Percentiles rank a stretch among this genome's conserved stretches.
These are phyloP conservation scores for Candida sithepensis DNA, from an alignment of 805 yeast genomes.

Conservation along the genomic window DNA sequence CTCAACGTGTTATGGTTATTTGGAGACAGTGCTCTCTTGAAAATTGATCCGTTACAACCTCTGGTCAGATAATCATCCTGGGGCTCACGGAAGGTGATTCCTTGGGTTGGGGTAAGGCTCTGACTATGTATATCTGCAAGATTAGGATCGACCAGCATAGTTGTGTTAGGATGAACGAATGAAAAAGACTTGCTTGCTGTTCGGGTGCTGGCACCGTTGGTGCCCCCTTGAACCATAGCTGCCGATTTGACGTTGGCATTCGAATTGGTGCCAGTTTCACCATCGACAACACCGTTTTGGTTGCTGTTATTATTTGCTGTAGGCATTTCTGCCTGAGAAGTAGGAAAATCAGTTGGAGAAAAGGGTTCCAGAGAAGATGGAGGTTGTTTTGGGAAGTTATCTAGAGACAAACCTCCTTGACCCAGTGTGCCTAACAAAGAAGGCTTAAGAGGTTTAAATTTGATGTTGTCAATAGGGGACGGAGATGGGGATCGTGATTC, in stretches of 20 bases:
- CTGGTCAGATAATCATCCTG: background rate
- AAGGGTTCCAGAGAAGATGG: no score
- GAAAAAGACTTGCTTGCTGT: background rate
- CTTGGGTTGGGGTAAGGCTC: background rate
- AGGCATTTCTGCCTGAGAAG: background rate
- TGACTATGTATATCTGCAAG: background rate
- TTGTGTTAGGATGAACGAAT: background rate
- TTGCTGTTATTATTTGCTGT: background rate
- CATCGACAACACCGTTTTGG: background rate
- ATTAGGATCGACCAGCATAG: background rate
- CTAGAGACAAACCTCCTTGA: conserved; percentile 41
- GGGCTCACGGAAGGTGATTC: background rate
- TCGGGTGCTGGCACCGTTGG: background rate
- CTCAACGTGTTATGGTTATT: background rate
- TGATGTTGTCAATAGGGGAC: conserved; percentile 32
- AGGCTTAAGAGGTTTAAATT: conserved; percentile 44
- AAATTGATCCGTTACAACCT: background rate
- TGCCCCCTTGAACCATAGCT: background rate
- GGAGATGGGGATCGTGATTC: conserved; percentile 4
- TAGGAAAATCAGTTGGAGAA: background rate
- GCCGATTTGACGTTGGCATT: background rate
- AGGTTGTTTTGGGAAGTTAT: conserved; percentile 26
- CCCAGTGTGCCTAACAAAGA: conserved; percentile 48
- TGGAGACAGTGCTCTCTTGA: conserved; percentile 16
- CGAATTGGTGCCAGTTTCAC: background rate